Evolutionary conservation across 23 red algal genomes (phyloP).

Genomic region (Chondrus crispus): DNA sequence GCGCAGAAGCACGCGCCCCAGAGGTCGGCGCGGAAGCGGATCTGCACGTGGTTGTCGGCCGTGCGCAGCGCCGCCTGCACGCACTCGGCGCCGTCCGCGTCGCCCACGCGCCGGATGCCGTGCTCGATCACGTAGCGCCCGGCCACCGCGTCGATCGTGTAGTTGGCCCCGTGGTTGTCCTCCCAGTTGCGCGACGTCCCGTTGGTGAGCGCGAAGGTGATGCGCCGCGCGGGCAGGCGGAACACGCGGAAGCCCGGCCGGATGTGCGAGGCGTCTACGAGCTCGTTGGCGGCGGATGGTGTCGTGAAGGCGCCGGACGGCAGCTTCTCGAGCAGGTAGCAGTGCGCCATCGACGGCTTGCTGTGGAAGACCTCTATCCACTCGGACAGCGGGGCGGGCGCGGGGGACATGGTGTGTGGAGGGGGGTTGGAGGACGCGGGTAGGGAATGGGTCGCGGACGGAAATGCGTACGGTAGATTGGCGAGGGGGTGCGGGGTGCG

Average conservation of each 20-base stretch:
- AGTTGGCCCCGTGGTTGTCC: conserved; percentile 57
- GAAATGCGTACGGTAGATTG: background rate
- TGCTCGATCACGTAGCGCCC: conserved; percentile 71
- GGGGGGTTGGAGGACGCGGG: background rate
- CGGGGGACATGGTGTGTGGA: background rate
- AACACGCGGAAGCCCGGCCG: conserved; percentile 76
- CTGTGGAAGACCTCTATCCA: conserved; percentile 91
- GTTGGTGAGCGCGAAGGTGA: conserved; percentile 61
- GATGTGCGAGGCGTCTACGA: conserved; percentile 74
- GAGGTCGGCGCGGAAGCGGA: conserved; percentile 59
- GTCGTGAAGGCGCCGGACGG: conserved; percentile 19
- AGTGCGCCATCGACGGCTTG: conserved; percentile 65
- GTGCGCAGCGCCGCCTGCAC: background rate
- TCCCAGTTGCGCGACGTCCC: conserved; percentile 64
- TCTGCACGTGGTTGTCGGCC: conserved; percentile 36
- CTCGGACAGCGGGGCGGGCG: background rate
- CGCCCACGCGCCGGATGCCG: conserved; percentile 66
- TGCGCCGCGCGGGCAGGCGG: conserved; percentile 52
- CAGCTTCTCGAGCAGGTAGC: conserved; percentile 48
- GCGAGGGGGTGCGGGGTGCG: no score
- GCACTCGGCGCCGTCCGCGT: conserved; percentile 48
- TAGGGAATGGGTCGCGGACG: background rate
- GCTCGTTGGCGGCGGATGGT: background rate
- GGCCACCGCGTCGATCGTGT: background rate
- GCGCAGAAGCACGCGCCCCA: conserved; percentile 38